Evolutionary conservation across 2,329 filamentous ascomycete species (phyloP), one percentile per base, ranked within the genome.

Genomic region (Diaporthe caulivora): DNA sequence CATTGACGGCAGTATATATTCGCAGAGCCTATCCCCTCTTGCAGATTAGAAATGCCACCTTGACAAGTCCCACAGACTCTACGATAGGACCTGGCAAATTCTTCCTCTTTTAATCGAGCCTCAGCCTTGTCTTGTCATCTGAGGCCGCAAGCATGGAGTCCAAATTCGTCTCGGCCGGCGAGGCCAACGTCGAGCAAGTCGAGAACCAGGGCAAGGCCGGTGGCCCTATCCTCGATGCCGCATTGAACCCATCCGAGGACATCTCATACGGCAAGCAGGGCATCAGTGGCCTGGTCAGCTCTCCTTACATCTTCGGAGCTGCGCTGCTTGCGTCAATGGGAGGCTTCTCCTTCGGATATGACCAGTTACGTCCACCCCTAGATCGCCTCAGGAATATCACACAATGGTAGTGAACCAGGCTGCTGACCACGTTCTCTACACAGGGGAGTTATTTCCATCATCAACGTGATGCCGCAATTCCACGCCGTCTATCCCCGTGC

Each of bases 391-490:
- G n/a, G 18, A 15, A 15, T 40, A 31, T 26, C 10, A 18, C n/a
- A 26, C 5, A 5, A 34, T 34, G n/a, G n/a, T n/a, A 6, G 34
- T 34, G 42, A 34, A n/a, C 42, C 58, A 64, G 42, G 26, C 47
- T 18, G 58, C 58, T 64, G 58, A 64, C 58, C 58, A 62, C 57
- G 26, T 44, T 44, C 6, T 17, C 21, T 51, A 11, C 40, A 60
- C 53, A 71, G 68, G 64, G 76, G 76, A n/a, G 76, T 75, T 49
- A 86, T 88, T 71, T 84, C 88, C 11, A 84, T 91, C 78, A 83
- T 86, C 74, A 80, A 85, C 13, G 82, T 84, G 21, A 86, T 87
- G 83, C 78, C 80, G 0, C 83, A 86, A 65, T 87, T 87, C 73
- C 81, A 85, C 31, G 70, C 79, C 0, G 76, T 76, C 1, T 86